phyloP scores from a whole-genome alignment of 1,139 yeast genomes.

The Scheffersomyces titani region DNA sequence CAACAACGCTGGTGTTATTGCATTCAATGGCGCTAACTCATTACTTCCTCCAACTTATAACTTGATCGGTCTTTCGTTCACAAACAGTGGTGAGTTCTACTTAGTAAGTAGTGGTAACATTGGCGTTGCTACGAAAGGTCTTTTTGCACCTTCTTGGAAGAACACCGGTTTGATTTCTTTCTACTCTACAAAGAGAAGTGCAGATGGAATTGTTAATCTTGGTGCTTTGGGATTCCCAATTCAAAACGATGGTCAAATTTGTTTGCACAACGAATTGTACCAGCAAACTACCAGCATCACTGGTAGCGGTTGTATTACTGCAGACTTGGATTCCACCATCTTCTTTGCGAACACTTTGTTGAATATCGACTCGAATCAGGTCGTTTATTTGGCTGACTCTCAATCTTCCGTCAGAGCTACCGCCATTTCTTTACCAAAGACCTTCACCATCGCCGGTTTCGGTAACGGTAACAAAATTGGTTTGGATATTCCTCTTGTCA shows the following conservation, averaged over 20 bases:
- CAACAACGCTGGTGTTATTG: conserved; percentile 11
- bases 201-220: conserved; percentile 17
- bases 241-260: conserved; percentile 31
- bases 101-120: conserved; percentile 10
- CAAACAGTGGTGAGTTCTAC: conserved; percentile 12
- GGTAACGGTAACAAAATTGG: conserved; percentile 33
- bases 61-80: conserved; percentile 10
- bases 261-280: conserved; percentile 26
- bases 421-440: conserved; percentile 17
- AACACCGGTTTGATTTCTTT: conserved; percentile 29
- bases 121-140: conserved; percentile 12
- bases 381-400: conserved; percentile 20
- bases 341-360: conserved; percentile 19
- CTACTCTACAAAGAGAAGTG: conserved; percentile 18
- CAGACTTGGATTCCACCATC: conserved; percentile 21
- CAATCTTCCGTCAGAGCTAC: conserved; percentile 21
- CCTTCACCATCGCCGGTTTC: conserved; percentile 31
- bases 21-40: conserved; percentile 11
- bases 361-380: conserved; percentile 19
- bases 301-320: conserved; percentile 32
- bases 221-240: conserved; percentile 21
- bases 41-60: conserved; percentile 8
- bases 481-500: conserved; percentile 17
- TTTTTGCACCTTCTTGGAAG: conserved; percentile 21
- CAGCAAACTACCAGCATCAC: conserved; percentile 24